Percentiles rank a stretch among this genome's conserved stretches.
Evolutionary conservation across 2,329 filamentous ascomycete species (phyloP).

Genomic region (Xylariaceae sp.): DNA sequence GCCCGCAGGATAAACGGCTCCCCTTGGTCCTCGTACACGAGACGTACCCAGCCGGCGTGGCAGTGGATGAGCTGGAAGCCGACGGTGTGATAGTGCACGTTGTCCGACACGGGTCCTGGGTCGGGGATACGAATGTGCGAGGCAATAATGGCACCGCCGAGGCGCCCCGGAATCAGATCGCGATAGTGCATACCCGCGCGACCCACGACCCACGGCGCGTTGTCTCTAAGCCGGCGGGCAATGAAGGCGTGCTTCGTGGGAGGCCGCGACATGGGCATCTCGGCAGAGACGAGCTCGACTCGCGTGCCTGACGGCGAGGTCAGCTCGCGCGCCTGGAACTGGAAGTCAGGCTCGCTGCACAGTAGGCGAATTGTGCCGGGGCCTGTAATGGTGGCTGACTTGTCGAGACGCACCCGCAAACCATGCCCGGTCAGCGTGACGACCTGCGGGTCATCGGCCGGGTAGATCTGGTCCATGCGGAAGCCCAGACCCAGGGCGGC

Average conservation of each 20-base stretch:
- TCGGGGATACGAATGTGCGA: conserved; percentile 30
- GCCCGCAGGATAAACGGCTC: conserved; percentile 27
- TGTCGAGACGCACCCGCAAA: conserved; percentile 28
- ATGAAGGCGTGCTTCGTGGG: conserved; percentile 27
- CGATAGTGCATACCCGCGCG: conserved; percentile 32
- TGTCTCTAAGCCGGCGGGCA: conserved; percentile 22
- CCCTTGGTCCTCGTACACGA: conserved; percentile 32
- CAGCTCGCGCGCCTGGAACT: conserved; percentile 16
- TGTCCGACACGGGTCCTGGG: conserved; percentile 27
- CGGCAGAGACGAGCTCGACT: conserved; percentile 25
- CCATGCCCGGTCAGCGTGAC: conserved; percentile 27
- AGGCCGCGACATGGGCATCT: conserved; percentile 17
- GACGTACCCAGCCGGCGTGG: conserved; percentile 30
- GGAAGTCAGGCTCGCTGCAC: conserved; percentile 17
- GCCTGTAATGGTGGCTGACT: conserved; percentile 1
- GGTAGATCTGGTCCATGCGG: conserved; percentile 31
- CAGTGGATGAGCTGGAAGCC: conserved; percentile 33
- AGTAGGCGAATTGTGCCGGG: conserved; percentile 21
- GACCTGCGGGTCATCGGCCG: conserved; percentile 30
- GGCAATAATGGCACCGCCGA: conserved; percentile 30
- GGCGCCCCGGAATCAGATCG: conserved; percentile 28
- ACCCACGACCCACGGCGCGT: conserved; percentile 30
- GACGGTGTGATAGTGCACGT: conserved; percentile 28
- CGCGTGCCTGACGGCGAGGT: conserved; percentile 28
- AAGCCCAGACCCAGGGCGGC: conserved; percentile 23